phyloP scores from a whole-genome alignment of 805 yeast species.

The Candida michaelii region DNA sequence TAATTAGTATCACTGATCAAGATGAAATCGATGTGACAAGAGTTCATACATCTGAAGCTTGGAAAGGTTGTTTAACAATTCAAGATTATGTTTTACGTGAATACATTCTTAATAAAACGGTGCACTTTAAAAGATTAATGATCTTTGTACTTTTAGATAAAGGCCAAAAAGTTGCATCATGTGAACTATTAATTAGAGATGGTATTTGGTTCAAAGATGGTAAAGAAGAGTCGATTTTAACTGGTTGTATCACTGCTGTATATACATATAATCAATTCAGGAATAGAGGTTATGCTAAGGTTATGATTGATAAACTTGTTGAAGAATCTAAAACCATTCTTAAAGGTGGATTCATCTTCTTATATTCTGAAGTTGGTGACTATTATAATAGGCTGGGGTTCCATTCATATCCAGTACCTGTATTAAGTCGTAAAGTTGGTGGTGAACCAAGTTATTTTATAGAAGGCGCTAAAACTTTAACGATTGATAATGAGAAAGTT shows the following conservation, averaged over 20 bases:
- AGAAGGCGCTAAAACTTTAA: background rate
- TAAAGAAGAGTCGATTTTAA: constrained; percentile 5
- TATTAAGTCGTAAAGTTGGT: constrained; percentile 12
- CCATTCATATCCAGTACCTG: constrained; percentile 26
- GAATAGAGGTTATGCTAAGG: constrained; percentile 36
- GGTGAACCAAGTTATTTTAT: constrained; percentile 2
- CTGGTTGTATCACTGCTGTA: constrained; percentile 45
- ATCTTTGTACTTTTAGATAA: constrained; percentile 24
- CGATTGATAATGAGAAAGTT: constrained; percentile 1
- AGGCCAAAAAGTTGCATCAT: constrained; percentile 20
- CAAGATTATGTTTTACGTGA: constrained; percentile 39
- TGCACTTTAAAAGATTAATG: constrained; percentile 7
- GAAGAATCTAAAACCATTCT: constrained; percentile 27
- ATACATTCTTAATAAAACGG: constrained; percentile 23
- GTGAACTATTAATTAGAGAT: constrained; percentile 37
- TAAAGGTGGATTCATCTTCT: constrained; percentile 31
- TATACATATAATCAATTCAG: constrained; percentile 36
- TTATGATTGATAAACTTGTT: constrained; percentile 40
- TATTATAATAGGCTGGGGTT: constrained; percentile 40
- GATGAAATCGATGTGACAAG: constrained; percentile 31
- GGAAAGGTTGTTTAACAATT: constrained; percentile 35
- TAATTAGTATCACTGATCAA: constrained; percentile 16
- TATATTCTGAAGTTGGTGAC: constrained; percentile 46
- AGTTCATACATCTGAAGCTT: constrained; percentile 31
- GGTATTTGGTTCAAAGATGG: constrained; percentile 24